A percentile compares a stretch with the other conserved stretches of the same genome.
phyloP scores from a whole-genome alignment of 192 early-diverging fungal species.

The Rhizophagus prolifer region DNA sequence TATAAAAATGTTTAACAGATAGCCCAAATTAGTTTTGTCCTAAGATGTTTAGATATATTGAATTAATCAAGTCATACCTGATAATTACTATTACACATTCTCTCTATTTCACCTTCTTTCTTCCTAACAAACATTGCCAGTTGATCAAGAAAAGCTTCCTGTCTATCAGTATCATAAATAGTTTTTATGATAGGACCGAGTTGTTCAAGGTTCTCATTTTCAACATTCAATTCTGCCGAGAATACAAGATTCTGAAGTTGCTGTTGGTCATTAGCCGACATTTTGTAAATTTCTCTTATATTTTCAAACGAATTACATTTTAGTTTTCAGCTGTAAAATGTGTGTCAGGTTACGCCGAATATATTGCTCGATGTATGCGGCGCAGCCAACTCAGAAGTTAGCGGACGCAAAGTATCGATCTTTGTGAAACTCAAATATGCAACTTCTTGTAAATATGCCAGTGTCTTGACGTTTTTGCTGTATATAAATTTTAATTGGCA shows the following conservation, averaged over 20 bases:
- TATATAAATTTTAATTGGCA: too few relatives aligned
- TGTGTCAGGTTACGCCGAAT: too few relatives aligned
- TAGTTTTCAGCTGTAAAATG: too few relatives aligned
- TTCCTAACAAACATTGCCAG: constrained; percentile 76
- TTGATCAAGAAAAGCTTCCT: constrained; percentile 86
- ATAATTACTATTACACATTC: constrained; percentile 95
- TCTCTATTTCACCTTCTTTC: constrained; percentile 96
- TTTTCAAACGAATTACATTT: too few relatives aligned
- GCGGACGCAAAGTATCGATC: too few relatives aligned
- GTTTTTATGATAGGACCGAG: constrained; percentile 86
- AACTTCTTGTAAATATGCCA: too few relatives aligned
- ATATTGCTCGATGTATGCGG: too few relatives aligned
- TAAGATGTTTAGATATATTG: neutral
- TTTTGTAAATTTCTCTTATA: neutral
- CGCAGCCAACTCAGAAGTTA: too few relatives aligned
- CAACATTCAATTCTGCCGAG: constrained; percentile 46
- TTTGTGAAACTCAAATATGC: too few relatives aligned
- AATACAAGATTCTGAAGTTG: constrained; percentile 40
- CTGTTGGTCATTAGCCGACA: constrained; percentile 47
- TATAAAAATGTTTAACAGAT: too few relatives aligned
- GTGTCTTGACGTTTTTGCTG: too few relatives aligned
- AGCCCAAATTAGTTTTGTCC: too few relatives aligned
- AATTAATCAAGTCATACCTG: constrained; percentile 55
- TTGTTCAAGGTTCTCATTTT: constrained; percentile 75
- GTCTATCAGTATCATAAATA: constrained; percentile 80